Conservation (phyloP, 768 basidiomycete genomes). For the Lactifluus hygrophoroides region DNA sequence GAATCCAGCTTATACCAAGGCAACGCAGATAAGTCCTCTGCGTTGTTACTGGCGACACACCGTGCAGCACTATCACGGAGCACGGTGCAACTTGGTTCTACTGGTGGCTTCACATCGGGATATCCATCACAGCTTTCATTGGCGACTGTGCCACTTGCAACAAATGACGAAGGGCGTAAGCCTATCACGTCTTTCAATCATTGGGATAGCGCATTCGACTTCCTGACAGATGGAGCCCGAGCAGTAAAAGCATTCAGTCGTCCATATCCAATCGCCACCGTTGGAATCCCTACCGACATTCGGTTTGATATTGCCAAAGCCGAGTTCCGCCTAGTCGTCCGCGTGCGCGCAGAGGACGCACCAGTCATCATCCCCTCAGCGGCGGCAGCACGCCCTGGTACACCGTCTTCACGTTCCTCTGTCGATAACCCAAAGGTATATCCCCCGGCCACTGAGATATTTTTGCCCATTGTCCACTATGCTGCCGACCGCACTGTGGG, state of each 20-base stretch:
- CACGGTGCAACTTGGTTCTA: neutral
- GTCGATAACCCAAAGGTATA: conserved; percentile 25
- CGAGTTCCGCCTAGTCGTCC: conserved; percentile 58
- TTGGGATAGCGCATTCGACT: conserved; percentile 50
- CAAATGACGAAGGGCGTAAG: conserved; percentile 15
- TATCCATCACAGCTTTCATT: conserved; percentile 32
- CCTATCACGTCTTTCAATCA: conserved; percentile 26
- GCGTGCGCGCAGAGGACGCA: conserved; percentile 52
- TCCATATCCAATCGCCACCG: conserved; percentile 69
- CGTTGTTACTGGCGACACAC: conserved; percentile 31
- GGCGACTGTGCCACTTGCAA: conserved; percentile 26
- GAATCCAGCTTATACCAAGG: conserved; percentile 24
- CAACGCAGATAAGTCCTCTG: conserved; percentile 32
- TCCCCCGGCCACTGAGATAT: conserved; percentile 75
- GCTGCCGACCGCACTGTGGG: conserved; percentile 37
- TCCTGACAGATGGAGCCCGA: conserved; percentile 79
- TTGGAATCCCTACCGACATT: conserved; percentile 59
- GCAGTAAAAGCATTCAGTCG: conserved; percentile 79
- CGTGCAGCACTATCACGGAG: conserved; percentile 8
- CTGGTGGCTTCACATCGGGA: conserved; percentile 11
- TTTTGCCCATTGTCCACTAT: conserved; percentile 84
- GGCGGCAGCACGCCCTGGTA: conserved; percentile 7
- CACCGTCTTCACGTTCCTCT: conserved; percentile 18
- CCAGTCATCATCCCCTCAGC: conserved; percentile 20
- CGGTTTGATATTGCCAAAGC: conserved; percentile 71